Evolutionary conservation across 768 basidiomycete genomes (phyloP).

Genomic region (Imleria badia): DNA sequence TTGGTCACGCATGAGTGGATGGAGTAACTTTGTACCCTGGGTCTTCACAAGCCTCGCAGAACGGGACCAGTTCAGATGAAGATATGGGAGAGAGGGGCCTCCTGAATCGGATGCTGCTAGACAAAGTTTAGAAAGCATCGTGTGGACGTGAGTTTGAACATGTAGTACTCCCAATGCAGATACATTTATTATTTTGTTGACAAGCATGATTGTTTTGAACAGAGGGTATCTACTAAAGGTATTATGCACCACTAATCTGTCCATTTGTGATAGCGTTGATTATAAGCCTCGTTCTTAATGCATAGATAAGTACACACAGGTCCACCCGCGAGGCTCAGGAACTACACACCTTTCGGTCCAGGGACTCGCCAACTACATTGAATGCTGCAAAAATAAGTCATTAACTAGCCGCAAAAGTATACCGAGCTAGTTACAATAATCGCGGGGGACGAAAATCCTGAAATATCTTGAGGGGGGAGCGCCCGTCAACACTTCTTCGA

Average conservation of each 20-base stretch:
- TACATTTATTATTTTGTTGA: not conserved
- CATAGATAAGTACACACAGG: not conserved
- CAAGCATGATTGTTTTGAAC: not conserved
- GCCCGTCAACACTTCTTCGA: conserved; percentile 22
- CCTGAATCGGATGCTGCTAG: not conserved
- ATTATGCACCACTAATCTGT: not conserved
- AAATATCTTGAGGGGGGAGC: conserved; percentile 27
- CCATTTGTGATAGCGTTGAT: not conserved
- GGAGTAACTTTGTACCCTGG: conserved; percentile 8
- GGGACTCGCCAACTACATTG: conserved; percentile 1
- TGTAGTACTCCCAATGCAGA: too few species aligned
- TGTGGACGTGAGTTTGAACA: not conserved
- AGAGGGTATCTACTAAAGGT: not conserved
- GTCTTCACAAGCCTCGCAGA: conserved; percentile 12
- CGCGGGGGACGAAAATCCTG: conserved; percentile 19
- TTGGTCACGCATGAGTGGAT: not conserved
- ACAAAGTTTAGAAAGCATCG: not conserved
- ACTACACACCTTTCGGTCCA: not conserved
- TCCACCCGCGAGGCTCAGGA: conserved; percentile 18
- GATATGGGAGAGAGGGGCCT: not conserved
- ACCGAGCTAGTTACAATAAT: not conserved
- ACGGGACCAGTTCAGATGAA: conserved; percentile 7
- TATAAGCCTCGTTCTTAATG: too few species aligned
- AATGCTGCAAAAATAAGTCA: conserved; percentile 25
- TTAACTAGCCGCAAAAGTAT: conserved; percentile 4